Evolutionary conservation across 1,284 basidiomycete genomes (phyloP), one percentile per base, ranked within the genome.

Genomic region (Pseudozyma thailandica): DNA sequence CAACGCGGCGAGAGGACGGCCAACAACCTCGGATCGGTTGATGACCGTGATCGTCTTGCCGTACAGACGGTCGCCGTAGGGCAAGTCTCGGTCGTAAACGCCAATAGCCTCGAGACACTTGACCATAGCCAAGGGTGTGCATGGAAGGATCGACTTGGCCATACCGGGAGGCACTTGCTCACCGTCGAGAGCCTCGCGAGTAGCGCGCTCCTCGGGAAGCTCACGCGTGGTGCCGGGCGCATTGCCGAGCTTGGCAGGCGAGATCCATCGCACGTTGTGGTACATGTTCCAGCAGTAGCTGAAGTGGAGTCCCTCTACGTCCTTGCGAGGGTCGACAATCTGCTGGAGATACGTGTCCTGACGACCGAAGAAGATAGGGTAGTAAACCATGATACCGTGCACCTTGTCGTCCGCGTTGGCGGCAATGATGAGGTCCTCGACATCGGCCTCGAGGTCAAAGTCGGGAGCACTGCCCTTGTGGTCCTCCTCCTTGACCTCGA

Each of bases 1-100:
- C 48, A 98, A 86, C 4, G 94, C 95, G 0, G 94, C 95, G 9
- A 98, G 87, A 2, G 95, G 95, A 52, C 95, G 88, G 23, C 95
- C 95, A 20, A 98, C 95, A 20, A 98, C 95, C 83, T 98, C 95
- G 38, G 93, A 96, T 66, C 93, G 93, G 85, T 98, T 98, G 80
- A 98, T 91, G 33, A 98, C 91, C 4, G 94, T 94, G 72, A 98
- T 86, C 1, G 90, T 95, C 83, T 90, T 92, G 15, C 95, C 95
- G 78, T 94, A 93, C 4, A 94, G 93, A 25, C 94, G 89, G 84
- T 97, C 94, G 20, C 95, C 95, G 83, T 97, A 98, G 1, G 91
- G 90, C 25, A 98, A 86, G 56, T 96, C 87, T 72, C 85, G 89
- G 84, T 97, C 97, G 86, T 98, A 98, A 15, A 97, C 92, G 13